These are phyloP conservation scores for Ocimum tenuiflorum DNA, from an alignment of 257 asterid genomes.

Conservation along the genomic window DNA sequence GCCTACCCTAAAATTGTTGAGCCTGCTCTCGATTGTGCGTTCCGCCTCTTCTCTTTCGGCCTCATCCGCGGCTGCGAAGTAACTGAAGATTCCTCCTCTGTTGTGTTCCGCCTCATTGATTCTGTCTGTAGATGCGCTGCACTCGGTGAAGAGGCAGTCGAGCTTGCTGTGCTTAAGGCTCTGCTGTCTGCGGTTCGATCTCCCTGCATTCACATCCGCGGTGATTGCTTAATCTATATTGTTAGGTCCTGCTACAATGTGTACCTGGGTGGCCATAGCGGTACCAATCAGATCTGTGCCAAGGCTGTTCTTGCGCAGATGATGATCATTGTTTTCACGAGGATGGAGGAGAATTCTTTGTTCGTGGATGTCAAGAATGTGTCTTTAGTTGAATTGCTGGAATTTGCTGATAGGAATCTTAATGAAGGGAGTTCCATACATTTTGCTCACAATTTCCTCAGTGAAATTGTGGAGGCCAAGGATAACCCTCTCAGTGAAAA, in stretches of 20 bases:
- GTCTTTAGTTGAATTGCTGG: slow-evolving; percentile 66
- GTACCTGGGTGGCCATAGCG: slow-evolving; percentile 81
- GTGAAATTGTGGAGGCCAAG: slow-evolving; percentile 66
- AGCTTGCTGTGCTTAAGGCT: slow-evolving; percentile 71
- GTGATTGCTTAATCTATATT: slow-evolving; percentile 71
- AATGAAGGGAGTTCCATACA: slow-evolving; percentile 89
- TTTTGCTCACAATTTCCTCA: slow-evolving; percentile 67
- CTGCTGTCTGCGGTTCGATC: slow-evolving; percentile 85
- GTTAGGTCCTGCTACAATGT: slow-evolving; percentile 95
- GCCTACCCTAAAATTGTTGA: slow-evolving; percentile 84
- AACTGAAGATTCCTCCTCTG: slow-evolving; percentile 29
- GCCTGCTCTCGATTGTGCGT: slow-evolving; percentile 87
- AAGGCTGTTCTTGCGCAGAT: slow-evolving; percentile 94
- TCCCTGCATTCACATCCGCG: slow-evolving; percentile 55
- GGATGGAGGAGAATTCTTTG: slow-evolving; percentile 70
- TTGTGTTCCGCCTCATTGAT: slow-evolving; percentile 60
- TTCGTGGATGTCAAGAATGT: slow-evolving; percentile 49
- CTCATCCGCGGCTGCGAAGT: slow-evolving; percentile 69
- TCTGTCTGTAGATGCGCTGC: slow-evolving; percentile 69
- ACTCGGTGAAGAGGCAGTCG: slow-evolving; percentile 67
- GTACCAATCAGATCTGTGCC: slow-evolving; percentile 99
- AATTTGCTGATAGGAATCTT: slow-evolving; percentile 84
- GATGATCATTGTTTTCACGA: slow-evolving; percentile 81
- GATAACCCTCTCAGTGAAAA: slow-evolving; percentile 44
- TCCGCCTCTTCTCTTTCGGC: slow-evolving; percentile 65